Percentiles rank a stretch among this genome's conserved stretches.
These are phyloP conservation scores for Leptodontidium sp. DNA, from an alignment of 2,329 filamentous ascomycete species.

Conservation along the genomic window DNA sequence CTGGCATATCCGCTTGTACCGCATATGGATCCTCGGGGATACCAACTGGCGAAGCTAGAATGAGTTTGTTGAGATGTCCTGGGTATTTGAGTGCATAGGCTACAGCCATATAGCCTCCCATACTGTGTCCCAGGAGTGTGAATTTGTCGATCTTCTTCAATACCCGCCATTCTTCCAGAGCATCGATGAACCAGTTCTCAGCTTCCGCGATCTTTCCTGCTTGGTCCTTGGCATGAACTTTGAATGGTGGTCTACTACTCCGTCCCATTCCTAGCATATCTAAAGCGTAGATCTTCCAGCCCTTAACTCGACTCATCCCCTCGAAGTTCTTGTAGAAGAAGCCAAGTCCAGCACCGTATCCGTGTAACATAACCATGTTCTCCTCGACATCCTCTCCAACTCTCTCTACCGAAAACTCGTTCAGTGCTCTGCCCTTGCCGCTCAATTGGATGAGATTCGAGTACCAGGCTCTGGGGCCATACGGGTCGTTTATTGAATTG, in stretches of 20 bases:
- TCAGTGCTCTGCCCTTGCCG: slow-evolving; percentile 86
- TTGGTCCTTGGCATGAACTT: slow-evolving; percentile 81
- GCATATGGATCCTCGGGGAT: slow-evolving; percentile 95
- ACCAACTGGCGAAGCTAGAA: slow-evolving; percentile 92
- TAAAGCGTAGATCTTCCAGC: slow-evolving; percentile 92
- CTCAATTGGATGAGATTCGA: slow-evolving; percentile 84
- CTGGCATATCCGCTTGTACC: slow-evolving; percentile 80
- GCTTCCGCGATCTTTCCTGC: slow-evolving; percentile 86
- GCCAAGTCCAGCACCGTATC: slow-evolving; percentile 93
- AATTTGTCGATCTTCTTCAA: slow-evolving; percentile 91
- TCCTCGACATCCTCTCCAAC: slow-evolving; percentile 81
- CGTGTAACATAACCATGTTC: slow-evolving; percentile 93
- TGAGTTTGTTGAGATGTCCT: slow-evolving; percentile 92
- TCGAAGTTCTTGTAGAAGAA: slow-evolving; percentile 99
- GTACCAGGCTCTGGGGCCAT: slow-evolving; percentile 85
- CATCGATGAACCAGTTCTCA: slow-evolving; percentile 95
- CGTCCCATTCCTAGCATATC: slow-evolving; percentile 96
- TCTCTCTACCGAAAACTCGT: slow-evolving; percentile 91
- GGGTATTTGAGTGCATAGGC: slow-evolving; percentile 98
- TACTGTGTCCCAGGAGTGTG: slow-evolving; percentile 89
- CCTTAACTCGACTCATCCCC: slow-evolving; percentile 76
- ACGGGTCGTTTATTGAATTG: slow-evolving; percentile 71
- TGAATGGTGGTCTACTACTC: slow-evolving; percentile 84
- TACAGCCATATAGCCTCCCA: slow-evolving; percentile 94
- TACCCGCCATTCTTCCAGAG: slow-evolving; percentile 93